Percentiles rank a stretch among this genome's conserved stretches.
phyloP scores from a whole-genome alignment of 768 basidiomycete genomes.

The Russula olivacea region DNA sequence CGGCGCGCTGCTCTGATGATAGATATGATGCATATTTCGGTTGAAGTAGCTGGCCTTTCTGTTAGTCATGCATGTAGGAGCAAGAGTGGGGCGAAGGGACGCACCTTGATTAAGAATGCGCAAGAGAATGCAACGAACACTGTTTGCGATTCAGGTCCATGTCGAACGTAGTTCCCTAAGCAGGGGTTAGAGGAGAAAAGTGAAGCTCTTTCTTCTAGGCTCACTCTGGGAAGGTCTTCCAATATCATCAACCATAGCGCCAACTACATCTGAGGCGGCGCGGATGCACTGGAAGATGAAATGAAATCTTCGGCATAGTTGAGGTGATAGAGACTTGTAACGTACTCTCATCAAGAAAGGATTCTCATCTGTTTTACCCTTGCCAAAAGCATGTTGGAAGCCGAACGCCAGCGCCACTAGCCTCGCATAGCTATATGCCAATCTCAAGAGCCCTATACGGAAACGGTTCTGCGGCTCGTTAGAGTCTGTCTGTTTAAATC shows the following conservation, averaged over 20 bases:
- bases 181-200: neutral
- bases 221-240: conserved; percentile 51
- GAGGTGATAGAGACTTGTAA: conserved; percentile 20
- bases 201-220: conserved; percentile 24
- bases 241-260: conserved; percentile 51
- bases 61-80: neutral
- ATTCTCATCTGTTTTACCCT: conserved; percentile 52
- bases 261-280: conserved; percentile 63
- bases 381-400: conserved; percentile 69
- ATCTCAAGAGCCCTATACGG: conserved; percentile 53
- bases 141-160: conserved; percentile 32
- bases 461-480: conserved; percentile 51
- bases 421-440: conserved; percentile 65
- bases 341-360: conserved; percentile 61
- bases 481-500: conserved; percentile 47
- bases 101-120: conserved; percentile 31
- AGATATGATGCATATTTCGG: conserved; percentile 29
- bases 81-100: neutral
- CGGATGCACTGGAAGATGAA: conserved; percentile 47
- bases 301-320: conserved; percentile 6
- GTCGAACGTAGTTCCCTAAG: conserved; percentile 27
- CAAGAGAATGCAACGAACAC: conserved; percentile 33
- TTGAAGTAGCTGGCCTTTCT: conserved; percentile 26
- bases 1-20: conserved; percentile 25
- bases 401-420: conserved; percentile 66